These are phyloP conservation scores for Alternaria postmessia DNA, from an alignment of 2,329 filamentous ascomycete species.

Conservation along the genomic window DNA sequence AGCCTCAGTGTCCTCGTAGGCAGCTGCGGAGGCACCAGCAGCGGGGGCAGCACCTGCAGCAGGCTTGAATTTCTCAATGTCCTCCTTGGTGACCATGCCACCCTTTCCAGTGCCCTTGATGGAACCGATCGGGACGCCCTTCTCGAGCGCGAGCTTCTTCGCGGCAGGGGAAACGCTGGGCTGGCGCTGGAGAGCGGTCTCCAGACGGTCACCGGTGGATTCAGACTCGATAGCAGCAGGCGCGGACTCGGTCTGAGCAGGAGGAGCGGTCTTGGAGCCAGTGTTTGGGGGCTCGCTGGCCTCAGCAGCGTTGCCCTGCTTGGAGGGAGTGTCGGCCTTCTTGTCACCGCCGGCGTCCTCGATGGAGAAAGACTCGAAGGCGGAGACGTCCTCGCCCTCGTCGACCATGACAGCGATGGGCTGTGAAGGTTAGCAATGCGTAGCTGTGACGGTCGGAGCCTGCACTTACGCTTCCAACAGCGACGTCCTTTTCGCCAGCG, in stretches of 20 bases:
- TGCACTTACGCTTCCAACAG: conserved; percentile 83
- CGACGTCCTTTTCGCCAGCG: conserved; percentile 89
- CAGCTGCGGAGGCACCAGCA: conserved; percentile 63
- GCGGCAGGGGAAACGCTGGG: conserved; percentile 76
- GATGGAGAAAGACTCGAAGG: conserved; percentile 87
- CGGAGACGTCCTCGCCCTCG: conserved; percentile 83
- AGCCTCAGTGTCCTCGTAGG: conserved; percentile 84
- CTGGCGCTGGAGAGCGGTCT: conserved; percentile 85
- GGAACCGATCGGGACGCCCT: conserved; percentile 76
- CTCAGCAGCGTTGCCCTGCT: conserved; percentile 67
- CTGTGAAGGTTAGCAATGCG: conserved; percentile 59
- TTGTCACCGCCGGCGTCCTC: conserved; percentile 91
- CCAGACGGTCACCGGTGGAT: conserved; percentile 76
- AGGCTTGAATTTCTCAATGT: conserved; percentile 86
- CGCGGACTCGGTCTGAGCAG: conserved; percentile 57
- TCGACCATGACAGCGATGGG: conserved; percentile 96
- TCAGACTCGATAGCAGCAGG: conserved; percentile 74
- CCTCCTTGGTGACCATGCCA: conserved; percentile 88
- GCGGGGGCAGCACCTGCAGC: conserved; percentile 57
- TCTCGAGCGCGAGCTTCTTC: conserved; percentile 84
- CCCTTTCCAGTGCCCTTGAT: conserved; percentile 88
- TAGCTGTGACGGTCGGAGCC: not conserved
- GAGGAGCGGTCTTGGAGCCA: conserved; percentile 66
- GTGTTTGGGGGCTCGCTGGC: conserved; percentile 67
- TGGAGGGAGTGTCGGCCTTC: conserved; percentile 67